Evolutionary conservation across 2,329 filamentous ascomycete genomes (phyloP).

Genomic region (Emergomyces africanus): DNA sequence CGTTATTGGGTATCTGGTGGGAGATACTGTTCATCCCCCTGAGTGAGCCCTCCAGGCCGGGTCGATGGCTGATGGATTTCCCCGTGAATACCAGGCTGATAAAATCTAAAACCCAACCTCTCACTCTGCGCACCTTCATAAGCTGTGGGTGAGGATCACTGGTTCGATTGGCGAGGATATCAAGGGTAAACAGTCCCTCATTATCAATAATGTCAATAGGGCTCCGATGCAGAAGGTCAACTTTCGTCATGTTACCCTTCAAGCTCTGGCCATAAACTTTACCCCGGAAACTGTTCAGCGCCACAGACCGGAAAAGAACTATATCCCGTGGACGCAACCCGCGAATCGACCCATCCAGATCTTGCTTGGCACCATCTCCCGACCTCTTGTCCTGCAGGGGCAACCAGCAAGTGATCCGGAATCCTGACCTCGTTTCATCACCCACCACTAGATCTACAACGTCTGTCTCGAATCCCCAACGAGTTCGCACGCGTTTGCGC

Average conservation of each 20-base stretch:
- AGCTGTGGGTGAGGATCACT: slow-evolving; percentile 37
- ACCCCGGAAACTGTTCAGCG: slow-evolving; percentile 59
- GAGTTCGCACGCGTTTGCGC: slow-evolving; percentile 54
- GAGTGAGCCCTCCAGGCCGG: not conserved
- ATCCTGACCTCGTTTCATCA: slow-evolving; percentile 71
- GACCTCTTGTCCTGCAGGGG: slow-evolving; percentile 14
- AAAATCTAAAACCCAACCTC: slow-evolving; percentile 63
- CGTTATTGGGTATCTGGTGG: slow-evolving; percentile 29
- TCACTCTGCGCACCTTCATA: slow-evolving; percentile 53
- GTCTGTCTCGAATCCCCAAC: slow-evolving; percentile 41
- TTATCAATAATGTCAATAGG: slow-evolving; percentile 39
- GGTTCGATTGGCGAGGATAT: slow-evolving; percentile 30
- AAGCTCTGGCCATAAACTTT: slow-evolving; percentile 79
- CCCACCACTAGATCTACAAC: slow-evolving; percentile 69
- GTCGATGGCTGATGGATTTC: not conserved
- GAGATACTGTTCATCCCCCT: slow-evolving; percentile 14
- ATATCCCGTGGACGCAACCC: slow-evolving; percentile 59
- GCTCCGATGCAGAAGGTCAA: slow-evolving; percentile 52
- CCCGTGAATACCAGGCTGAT: slow-evolving; percentile 34
- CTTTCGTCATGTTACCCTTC: slow-evolving; percentile 53
- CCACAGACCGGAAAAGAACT: slow-evolving; percentile 66
- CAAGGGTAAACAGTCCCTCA: slow-evolving; percentile 45
- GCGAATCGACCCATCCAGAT: slow-evolving; percentile 30
- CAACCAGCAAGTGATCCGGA: slow-evolving; percentile 78
- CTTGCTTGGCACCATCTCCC: slow-evolving; percentile 12